Evolutionary conservation across 176 grass and related monocot genomes (phyloP).

Genomic region (Carex parvula): DNA sequence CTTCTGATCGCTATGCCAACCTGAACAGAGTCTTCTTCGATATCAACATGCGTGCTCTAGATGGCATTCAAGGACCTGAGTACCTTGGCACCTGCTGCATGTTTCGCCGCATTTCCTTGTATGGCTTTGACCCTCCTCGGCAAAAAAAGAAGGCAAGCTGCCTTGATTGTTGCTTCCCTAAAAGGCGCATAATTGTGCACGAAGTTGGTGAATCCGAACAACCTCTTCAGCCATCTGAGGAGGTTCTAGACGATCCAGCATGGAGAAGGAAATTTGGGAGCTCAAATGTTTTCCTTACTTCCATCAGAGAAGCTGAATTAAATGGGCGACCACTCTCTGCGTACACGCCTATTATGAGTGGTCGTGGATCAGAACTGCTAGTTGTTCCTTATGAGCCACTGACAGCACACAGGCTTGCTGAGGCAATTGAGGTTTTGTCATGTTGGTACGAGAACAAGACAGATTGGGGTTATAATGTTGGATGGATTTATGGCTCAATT

Average conservation of each 20-base stretch:
- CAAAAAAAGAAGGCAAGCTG: constrained; percentile 13
- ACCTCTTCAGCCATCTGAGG: constrained; percentile 22
- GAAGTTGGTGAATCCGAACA: constrained; percentile 24
- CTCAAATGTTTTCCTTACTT: constrained; percentile 14
- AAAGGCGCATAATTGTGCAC: constrained; percentile 1
- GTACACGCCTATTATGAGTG: constrained; percentile 4
- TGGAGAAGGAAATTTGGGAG: constrained; percentile 21
- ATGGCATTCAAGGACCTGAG: constrained; percentile 29
- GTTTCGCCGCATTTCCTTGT: constrained; percentile 32
- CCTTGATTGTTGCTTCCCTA: constrained; percentile 24
- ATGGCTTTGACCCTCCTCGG: constrained; percentile 27
- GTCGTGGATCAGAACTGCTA: background rate
- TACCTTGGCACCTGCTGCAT: constrained; percentile 28
- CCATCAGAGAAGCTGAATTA: constrained; percentile 26
- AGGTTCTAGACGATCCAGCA: constrained; percentile 9
- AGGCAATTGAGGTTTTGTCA: constrained; percentile 25
- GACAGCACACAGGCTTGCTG: constrained; percentile 17
- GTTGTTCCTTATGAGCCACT: background rate
- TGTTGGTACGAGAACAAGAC: constrained; percentile 27
- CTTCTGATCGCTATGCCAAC: constrained; percentile 28
- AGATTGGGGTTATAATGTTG: constrained; percentile 22
- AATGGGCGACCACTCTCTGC: constrained; percentile 17
- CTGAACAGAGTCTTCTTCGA: constrained; percentile 27
- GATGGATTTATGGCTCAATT: constrained; percentile 29
- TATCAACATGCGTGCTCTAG: constrained; percentile 19